Percentiles rank a stretch among this genome's conserved stretches.
These are phyloP conservation scores for Nakazawaea laoshanensis DNA, from an alignment of 805 yeast species.

Conservation along the genomic window DNA sequence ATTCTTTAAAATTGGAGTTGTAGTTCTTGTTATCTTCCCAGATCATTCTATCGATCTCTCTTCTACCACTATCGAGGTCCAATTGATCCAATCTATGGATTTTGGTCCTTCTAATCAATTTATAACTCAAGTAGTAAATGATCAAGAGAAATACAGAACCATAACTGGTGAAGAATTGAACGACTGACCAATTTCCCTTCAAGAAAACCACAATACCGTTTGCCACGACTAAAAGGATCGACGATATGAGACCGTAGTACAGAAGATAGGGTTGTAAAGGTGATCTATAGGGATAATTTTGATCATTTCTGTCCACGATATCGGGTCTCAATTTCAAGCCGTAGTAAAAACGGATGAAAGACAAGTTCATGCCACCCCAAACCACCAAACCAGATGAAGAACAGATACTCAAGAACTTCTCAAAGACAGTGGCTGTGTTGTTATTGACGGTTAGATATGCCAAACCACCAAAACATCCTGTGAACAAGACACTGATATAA, in stretches of 20 bases:
- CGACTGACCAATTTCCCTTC: slow-evolving; percentile 37
- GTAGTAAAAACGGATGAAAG: slow-evolving; percentile 45
- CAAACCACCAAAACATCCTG: slow-evolving; percentile 53
- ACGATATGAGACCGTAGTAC: slow-evolving; percentile 35
- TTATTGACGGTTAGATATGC: slow-evolving; percentile 54
- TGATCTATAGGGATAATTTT: slow-evolving; percentile 47
- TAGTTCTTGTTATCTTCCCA: slow-evolving; percentile 66
- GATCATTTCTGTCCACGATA: slow-evolving; percentile 44
- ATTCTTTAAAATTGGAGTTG: slow-evolving; percentile 23
- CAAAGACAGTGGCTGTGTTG: slow-evolving; percentile 55
- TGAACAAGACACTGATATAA: slow-evolving; percentile 55
- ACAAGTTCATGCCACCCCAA: slow-evolving; percentile 63
- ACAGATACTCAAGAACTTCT: slow-evolving; percentile 56
- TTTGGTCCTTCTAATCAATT: slow-evolving; percentile 52
- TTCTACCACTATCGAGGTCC: slow-evolving; percentile 77
- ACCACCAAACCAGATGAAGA: slow-evolving; percentile 72
- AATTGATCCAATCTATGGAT: slow-evolving; percentile 63
- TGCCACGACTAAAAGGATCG: slow-evolving; percentile 31
- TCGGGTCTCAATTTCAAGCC: slow-evolving; percentile 50
- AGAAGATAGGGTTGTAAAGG: slow-evolving; percentile 51
- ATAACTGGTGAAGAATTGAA: slow-evolving; percentile 44
- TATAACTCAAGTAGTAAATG: slow-evolving; percentile 38
- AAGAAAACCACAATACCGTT: slow-evolving; percentile 47
- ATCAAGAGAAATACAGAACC: slow-evolving; percentile 40
- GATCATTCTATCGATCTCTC: slow-evolving; percentile 71